A percentile compares a stretch with the other conserved stretches of the same genome.
These are phyloP conservation scores for Bipolaris bicolor DNA, from an alignment of 2,329 filamentous ascomycete species.

Conservation along the genomic window DNA sequence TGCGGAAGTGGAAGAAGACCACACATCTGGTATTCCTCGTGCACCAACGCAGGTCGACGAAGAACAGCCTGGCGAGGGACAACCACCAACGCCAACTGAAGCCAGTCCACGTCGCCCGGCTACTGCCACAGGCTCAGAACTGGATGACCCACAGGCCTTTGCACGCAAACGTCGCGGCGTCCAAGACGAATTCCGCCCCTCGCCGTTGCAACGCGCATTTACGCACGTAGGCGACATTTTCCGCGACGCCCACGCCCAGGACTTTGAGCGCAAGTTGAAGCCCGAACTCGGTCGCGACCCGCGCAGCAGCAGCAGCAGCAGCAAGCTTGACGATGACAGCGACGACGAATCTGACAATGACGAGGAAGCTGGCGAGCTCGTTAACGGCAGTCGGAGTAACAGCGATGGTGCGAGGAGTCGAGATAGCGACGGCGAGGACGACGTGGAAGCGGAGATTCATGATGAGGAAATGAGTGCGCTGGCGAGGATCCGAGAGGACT, in stretches of 20 bases:
- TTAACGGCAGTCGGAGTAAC: neutral
- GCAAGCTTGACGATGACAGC: constrained; percentile 38
- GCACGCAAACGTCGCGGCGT: constrained; percentile 28
- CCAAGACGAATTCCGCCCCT: constrained; percentile 29
- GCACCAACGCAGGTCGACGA: constrained; percentile 32
- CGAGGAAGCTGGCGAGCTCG: constrained; percentile 3
- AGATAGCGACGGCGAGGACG: neutral
- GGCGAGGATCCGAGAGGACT: constrained; percentile 21
- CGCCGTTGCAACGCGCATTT: constrained; percentile 52
- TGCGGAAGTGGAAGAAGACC: constrained; percentile 14
- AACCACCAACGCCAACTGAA: constrained; percentile 4
- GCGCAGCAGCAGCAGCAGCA: constrained; percentile 34
- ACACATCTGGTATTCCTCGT: constrained; percentile 10
- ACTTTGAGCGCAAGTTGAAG: constrained; percentile 82
- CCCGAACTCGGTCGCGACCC: constrained; percentile 51
- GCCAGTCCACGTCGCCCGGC: constrained; percentile 23
- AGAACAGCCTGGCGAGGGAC: constrained; percentile 31
- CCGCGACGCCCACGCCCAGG: constrained; percentile 83
- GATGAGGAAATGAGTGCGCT: constrained; percentile 20
- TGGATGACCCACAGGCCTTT: constrained; percentile 20
- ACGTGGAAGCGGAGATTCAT: constrained; percentile 1
- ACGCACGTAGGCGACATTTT: constrained; percentile 70
- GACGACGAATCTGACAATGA: constrained; percentile 24
- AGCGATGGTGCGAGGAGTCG: neutral
- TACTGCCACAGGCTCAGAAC: constrained; percentile 22